Conservation (phyloP, 345 rosid species). For the Brassica carinata region DNA sequence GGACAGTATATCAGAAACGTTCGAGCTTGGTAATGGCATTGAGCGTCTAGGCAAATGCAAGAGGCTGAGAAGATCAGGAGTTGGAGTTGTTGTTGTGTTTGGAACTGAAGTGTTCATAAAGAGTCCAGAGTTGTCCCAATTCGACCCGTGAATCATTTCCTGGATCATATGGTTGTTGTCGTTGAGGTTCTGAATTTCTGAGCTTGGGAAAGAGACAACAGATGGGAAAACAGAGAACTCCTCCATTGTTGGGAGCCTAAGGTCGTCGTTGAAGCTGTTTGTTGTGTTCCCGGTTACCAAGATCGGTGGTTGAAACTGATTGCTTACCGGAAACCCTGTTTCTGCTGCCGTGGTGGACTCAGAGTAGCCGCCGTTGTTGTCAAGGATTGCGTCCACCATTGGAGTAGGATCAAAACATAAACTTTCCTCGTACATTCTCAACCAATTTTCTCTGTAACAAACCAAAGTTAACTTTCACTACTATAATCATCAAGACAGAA, state of each 20-base stretch:
- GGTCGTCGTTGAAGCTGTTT: conserved; percentile 43
- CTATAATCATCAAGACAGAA: not conserved
- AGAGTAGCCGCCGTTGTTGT: conserved; percentile 13
- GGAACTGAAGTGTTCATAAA: conserved; percentile 37
- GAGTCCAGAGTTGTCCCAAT: conserved; percentile 41
- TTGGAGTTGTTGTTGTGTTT: conserved; percentile 21
- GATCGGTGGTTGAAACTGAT: conserved; percentile 25
- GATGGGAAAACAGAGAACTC: conserved; percentile 37
- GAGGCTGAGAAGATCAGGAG: conserved; percentile 70
- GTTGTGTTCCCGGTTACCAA: not conserved
- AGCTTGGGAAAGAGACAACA: not conserved
- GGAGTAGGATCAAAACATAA: conserved; percentile 52
- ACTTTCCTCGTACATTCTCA: conserved; percentile 49
- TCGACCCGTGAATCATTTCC: conserved; percentile 38
- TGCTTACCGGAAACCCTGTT: conserved; percentile 6
- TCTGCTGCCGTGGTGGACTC: not conserved
- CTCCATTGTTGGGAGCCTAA: conserved; percentile 44
- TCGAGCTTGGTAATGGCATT: conserved; percentile 45
- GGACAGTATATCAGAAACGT: conserved; percentile 39
- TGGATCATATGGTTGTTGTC: conserved; percentile 42
- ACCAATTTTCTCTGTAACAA: conserved; percentile 22
- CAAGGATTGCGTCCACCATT: conserved; percentile 36
- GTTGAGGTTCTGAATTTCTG: conserved; percentile 27
- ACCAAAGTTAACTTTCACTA: not conserved
- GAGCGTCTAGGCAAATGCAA: conserved; percentile 55